These are phyloP conservation scores for Neonectria neomacrospora DNA, from an alignment of 2,329 filamentous ascomycete genomes.

Conservation along the genomic window DNA sequence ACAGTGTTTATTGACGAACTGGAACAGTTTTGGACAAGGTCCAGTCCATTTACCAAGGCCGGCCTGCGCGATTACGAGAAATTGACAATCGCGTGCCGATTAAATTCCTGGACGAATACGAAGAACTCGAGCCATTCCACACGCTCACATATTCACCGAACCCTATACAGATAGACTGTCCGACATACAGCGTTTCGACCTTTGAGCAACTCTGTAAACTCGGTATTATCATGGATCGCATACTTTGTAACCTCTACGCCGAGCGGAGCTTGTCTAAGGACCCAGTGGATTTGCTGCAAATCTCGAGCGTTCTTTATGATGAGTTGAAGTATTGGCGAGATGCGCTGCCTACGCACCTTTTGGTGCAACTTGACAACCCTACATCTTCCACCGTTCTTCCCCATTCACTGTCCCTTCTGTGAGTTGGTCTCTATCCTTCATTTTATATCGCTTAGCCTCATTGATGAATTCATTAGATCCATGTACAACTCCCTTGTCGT, in stretches of 20 bases:
- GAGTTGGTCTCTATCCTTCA: background rate
- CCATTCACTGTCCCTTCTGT: slow-evolving; percentile 48
- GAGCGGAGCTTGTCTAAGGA: slow-evolving; percentile 53
- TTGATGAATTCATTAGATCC: slow-evolving; percentile 43
- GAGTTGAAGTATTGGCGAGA: slow-evolving; percentile 57
- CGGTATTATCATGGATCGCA: slow-evolving; percentile 52
- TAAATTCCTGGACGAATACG: slow-evolving; percentile 60
- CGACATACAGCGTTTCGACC: slow-evolving; percentile 56
- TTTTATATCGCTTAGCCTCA: background rate
- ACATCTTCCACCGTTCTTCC: slow-evolving; percentile 58
- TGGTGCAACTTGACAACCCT: slow-evolving; percentile 46
- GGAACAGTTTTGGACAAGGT: slow-evolving; percentile 56
- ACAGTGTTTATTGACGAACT: background rate
- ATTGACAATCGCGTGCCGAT: slow-evolving; percentile 59
- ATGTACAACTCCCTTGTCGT: slow-evolving; percentile 64
- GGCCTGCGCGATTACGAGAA: slow-evolving; percentile 60
- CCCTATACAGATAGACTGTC: slow-evolving; percentile 48
- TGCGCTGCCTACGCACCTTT: slow-evolving; percentile 55
- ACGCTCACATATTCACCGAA: slow-evolving; percentile 52
- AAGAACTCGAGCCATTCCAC: slow-evolving; percentile 64
- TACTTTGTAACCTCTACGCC: slow-evolving; percentile 57
- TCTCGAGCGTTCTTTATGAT: slow-evolving; percentile 46
- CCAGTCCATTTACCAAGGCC: slow-evolving; percentile 65
- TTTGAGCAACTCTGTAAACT: slow-evolving; percentile 42
- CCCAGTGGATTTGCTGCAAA: slow-evolving; percentile 46